These are phyloP conservation scores for Ilyonectria mors-panacis DNA, from an alignment of 2,329 filamentous ascomycete species.

Conservation along the genomic window DNA sequence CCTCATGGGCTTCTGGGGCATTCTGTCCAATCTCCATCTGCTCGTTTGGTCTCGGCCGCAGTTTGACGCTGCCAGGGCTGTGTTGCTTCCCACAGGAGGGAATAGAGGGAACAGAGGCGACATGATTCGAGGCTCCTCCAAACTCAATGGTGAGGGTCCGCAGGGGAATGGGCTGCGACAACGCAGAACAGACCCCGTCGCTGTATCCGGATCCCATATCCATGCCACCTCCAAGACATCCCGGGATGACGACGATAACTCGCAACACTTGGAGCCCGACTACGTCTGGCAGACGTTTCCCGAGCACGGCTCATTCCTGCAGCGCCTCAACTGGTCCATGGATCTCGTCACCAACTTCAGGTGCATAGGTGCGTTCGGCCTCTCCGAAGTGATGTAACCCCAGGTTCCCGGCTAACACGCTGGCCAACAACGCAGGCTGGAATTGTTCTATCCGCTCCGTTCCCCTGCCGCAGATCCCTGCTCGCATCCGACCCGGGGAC, in stretches of 20 bases:
- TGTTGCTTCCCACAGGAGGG: constrained; percentile 50
- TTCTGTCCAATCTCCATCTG: constrained; percentile 64
- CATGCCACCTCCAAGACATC: neutral
- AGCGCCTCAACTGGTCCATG: constrained; percentile 69
- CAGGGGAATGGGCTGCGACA: constrained; percentile 35
- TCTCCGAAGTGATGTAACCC: constrained; percentile 1
- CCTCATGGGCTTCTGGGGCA: constrained; percentile 65
- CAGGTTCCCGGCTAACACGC: constrained; percentile 2
- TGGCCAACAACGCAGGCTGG: constrained; percentile 62
- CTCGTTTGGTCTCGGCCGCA: constrained; percentile 71
- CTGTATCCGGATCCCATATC: neutral
- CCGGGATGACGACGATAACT: neutral
- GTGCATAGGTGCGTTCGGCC: constrained; percentile 62
- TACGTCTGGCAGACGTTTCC: constrained; percentile 76
- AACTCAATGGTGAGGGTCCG: neutral
- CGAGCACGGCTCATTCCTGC: constrained; percentile 60
- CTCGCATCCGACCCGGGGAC: constrained; percentile 51
- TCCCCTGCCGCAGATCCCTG: constrained; percentile 62
- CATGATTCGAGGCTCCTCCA: too few relatives aligned
- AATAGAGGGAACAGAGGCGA: too few relatives aligned
- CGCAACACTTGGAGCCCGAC: constrained; percentile 54
- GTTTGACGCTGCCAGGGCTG: constrained; percentile 67
- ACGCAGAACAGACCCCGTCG: constrained; percentile 29
- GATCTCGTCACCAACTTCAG: constrained; percentile 71
- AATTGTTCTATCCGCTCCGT: constrained; percentile 68